phyloP scores from a whole-genome alignment of 208 protist species.

The Wallacemonas rigidus region DNA sequence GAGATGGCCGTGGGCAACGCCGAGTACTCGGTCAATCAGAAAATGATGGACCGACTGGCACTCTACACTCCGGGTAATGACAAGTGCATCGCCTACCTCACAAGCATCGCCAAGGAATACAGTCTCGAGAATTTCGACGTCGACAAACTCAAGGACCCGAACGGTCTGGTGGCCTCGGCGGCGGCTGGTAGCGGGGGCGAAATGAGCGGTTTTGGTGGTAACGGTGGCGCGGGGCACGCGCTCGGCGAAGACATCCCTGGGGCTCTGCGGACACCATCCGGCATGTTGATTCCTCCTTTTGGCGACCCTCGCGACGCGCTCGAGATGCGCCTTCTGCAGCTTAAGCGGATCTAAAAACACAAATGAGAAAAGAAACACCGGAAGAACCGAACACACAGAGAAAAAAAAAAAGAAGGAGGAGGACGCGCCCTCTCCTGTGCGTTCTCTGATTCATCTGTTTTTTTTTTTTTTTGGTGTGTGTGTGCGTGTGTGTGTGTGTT shows the following conservation, averaged over 20 bases:
- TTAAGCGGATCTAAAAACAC: conserved; percentile 48
- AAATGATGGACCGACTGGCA: conserved; percentile 81
- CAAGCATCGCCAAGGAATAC: conserved; percentile 81
- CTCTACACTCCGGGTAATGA: conserved; percentile 79
- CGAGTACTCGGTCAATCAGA: conserved; percentile 89
- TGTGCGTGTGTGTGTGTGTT: background rate
- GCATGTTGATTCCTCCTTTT: conserved; percentile 55
- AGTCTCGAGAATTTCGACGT: conserved; percentile 76
- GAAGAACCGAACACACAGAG: background rate
- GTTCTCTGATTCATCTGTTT: conserved; percentile 15
- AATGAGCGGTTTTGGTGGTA: conserved; percentile 8
- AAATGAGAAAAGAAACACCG: background rate
- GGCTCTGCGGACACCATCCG: conserved; percentile 57
- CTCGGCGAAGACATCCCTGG: conserved; percentile 23
- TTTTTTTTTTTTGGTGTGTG: conserved; percentile 17
- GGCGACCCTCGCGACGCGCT: conserved; percentile 62
- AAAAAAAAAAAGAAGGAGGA: background rate
- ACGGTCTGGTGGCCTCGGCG: conserved; percentile 63
- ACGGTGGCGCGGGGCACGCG: conserved; percentile 12
- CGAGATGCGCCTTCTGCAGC: conserved; percentile 63
- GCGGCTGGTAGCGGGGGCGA: conserved; percentile 38
- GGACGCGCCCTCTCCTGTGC: background rate
- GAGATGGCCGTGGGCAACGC: conserved; percentile 76
- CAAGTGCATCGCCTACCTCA: conserved; percentile 82
- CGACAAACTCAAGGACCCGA: conserved; percentile 60